Evolutionary conservation across 164 flowering plant genomes (phyloP).

Genomic region (Kalanchoe fedtschenkoi): DNA sequence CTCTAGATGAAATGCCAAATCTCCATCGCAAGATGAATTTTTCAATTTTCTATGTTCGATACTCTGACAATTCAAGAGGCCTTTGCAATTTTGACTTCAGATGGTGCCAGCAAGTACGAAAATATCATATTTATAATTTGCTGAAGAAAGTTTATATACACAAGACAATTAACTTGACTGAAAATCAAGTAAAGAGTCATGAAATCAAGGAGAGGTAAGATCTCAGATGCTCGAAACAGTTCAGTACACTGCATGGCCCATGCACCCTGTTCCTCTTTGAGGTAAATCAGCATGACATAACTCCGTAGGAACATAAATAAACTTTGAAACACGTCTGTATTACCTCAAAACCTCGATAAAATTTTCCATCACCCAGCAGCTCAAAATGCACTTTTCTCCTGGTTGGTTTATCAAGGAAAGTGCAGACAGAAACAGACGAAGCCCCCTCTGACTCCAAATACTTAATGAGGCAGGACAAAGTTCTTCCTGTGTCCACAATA

Average conservation of each 20-base stretch:
- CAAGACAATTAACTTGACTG: too few relatives aligned
- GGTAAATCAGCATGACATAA: background rate
- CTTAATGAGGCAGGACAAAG: slow-evolving; percentile 50
- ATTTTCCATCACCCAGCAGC: slow-evolving; percentile 72
- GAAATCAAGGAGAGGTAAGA: background rate
- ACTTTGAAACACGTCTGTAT: background rate
- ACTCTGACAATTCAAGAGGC: background rate
- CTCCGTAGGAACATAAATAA: background rate
- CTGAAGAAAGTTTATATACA: too few relatives aligned
- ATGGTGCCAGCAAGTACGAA: background rate
- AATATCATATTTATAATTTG: too few relatives aligned
- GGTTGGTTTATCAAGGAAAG: slow-evolving; percentile 75
- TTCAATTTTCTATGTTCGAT: background rate
- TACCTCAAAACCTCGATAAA: slow-evolving; percentile 79
- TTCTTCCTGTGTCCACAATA: slow-evolving; percentile 85
- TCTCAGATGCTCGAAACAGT: background rate
- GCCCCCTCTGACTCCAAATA: slow-evolving; percentile 68
- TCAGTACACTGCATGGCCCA: background rate
- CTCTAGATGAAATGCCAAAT: background rate
- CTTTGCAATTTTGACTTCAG: background rate
- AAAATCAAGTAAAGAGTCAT: too few relatives aligned
- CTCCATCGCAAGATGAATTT: background rate
- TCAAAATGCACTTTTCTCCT: slow-evolving; percentile 57
- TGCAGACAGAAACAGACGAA: slow-evolving; percentile 77
- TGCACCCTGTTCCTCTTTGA: background rate